phyloP scores from a whole-genome alignment of 1,139 yeast genomes.

The Blastobotrys capitulatus region DNA sequence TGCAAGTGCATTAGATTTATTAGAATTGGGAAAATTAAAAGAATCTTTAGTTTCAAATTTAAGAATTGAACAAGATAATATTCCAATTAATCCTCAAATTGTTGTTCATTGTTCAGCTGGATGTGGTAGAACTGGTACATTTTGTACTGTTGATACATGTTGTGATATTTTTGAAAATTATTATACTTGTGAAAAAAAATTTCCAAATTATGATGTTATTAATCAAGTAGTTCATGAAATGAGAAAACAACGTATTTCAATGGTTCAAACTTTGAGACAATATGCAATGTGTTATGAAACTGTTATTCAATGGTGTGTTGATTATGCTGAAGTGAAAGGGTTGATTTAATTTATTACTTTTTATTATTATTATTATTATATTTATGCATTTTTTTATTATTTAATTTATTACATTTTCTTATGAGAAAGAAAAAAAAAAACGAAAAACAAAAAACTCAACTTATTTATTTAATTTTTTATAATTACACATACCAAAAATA shows the following conservation, averaged over 20 bases:
- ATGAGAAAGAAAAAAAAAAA: too few relatives aligned
- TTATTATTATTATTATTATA: not conserved
- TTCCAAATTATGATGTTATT: constrained; percentile 44
- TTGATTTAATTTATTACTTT: not conserved
- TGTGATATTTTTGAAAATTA: constrained; percentile 37
- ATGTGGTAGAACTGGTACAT: constrained; percentile 88
- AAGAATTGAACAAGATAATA: not conserved
- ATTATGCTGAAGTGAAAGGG: not conserved
- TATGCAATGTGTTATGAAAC: constrained; percentile 67
- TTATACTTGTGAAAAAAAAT: constrained; percentile 3
- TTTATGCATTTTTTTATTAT: not conserved
- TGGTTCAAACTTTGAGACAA: constrained; percentile 80
- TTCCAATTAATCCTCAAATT: constrained; percentile 32
- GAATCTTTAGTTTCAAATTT: constrained; percentile 17
- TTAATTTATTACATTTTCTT: not conserved
- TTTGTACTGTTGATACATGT: constrained; percentile 67
- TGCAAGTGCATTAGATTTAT: constrained; percentile 44
- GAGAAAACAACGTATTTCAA: constrained; percentile 67
- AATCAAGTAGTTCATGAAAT: constrained; percentile 52
- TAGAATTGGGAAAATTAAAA: constrained; percentile 50
- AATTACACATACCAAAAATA: too few relatives aligned
- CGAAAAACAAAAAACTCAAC: too few relatives aligned
- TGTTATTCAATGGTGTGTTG: constrained; percentile 30
- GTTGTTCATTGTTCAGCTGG: constrained; percentile 89
- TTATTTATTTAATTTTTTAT: too few relatives aligned